Evolutionary conservation across 345 rosid species (phyloP), one percentile per base, ranked within the genome.

Genomic region (Passiflora organensis): DNA sequence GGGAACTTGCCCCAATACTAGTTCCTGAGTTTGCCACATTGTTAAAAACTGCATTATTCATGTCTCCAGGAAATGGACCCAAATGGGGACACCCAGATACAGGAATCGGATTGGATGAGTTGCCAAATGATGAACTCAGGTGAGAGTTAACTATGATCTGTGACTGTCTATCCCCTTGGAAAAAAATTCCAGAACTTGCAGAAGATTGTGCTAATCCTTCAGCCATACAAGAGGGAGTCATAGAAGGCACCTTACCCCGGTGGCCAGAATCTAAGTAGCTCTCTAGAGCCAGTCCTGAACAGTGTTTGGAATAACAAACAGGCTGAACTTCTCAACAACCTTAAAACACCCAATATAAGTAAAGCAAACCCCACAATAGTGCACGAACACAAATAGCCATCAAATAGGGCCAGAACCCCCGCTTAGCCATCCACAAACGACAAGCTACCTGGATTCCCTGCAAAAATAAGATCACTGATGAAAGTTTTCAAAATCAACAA

Each of bases 151-250:
- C 81, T 66, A 86, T 74, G 56, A 87, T 74, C 78, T 82, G 94
- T 37, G 94, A 86, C 72, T 86, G 96, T 73, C 84, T 91, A 72
- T 89, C 91, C 73, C 96, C 99, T 71, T 86, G 95, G 66, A 82
- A 86, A 86, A 86, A 89, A 69, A 89, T 76, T 68, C 99, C 95
- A 47, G 99, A 93, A 69, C 82, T 80, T 43, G 99, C 77, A 67
- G 96, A 88, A 80, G 95, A 89, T 64, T 81, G 97, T 59, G 87
- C 82, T 70, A 84, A 65, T 60, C 85, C 82, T 70, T 79, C 89
- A 82, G 85, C 76, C 84, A 82, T 85, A 48, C 80, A 76, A 66
- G 86, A 80, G 60, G 91, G 87, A 72, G 78, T 84, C 89, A 82
- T 79, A 32, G 72, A 70, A 62, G 89, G 78, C 76, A 74, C 70